A percentile compares a stretch with the other conserved stretches of the same genome.
phyloP scores from a whole-genome alignment of 2,329 filamentous ascomycete species.

The Calonectria hawksworthii region DNA sequence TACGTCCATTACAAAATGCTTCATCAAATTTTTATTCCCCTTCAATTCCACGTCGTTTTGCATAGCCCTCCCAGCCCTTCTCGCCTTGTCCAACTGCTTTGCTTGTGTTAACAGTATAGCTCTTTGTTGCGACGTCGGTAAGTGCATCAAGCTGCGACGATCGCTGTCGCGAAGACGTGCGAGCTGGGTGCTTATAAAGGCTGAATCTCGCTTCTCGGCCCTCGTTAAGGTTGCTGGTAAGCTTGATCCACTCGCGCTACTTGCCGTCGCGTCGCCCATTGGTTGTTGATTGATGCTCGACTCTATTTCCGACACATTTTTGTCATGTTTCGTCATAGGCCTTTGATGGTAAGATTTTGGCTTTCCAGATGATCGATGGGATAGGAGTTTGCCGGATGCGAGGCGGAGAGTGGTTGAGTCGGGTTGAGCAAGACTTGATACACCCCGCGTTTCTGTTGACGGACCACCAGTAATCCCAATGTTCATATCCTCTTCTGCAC shows the following conservation, averaged over 20 bases:
- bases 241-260: no score
- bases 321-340: not conserved
- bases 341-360: not conserved
- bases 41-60: not conserved
- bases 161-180: not conserved
- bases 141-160: constrained; percentile 3
- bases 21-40: constrained; percentile 8
- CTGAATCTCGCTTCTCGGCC: not conserved
- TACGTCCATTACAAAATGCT: not conserved
- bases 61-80: not conserved
- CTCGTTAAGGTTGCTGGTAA: not conserved
- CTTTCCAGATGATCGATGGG: not conserved
- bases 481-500: not conserved
- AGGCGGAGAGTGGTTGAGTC: not conserved
- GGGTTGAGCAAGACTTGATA: not conserved
- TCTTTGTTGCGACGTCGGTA: not conserved
- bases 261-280: not conserved
- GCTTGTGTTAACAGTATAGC: not conserved
- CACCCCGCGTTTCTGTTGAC: not conserved
- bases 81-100: not conserved
- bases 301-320: not conserved
- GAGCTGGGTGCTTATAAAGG: not conserved
- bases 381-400: not conserved
- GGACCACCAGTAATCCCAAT: no score
- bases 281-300: not conserved